Evolutionary conservation across 306 rosid genomes (phyloP), one percentile per base, ranked within the genome.

Genomic region (Carpinus fangiana): DNA sequence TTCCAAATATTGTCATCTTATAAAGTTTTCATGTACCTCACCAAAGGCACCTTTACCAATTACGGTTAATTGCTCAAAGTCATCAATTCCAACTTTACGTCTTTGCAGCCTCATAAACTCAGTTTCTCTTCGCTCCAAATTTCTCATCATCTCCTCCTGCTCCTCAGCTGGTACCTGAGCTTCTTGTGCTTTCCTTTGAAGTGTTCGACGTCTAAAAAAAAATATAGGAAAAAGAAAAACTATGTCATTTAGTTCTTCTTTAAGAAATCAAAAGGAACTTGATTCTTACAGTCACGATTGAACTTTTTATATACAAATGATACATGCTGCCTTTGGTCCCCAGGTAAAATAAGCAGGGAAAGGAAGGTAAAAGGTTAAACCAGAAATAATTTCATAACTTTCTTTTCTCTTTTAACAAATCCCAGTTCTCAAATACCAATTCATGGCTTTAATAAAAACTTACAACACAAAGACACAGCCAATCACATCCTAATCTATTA

Each of bases 11-110:
- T 62, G 8, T 54, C 12, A 41, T 21, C 53, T 41, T 54, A 54
- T 47, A 28, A 83, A 26, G 34, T 23, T 51, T 51, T 38, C n/a
- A 41, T 28, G 4, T 88, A 96, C 98, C 98, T 96, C 98, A 50
- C 94, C 96, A 82, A 96, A 96, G 85, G 99, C 99, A 69, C 99
- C 99, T 91, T 89, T 96, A 64, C 99, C 99, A 55, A 96, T 93
- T 26, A 91, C 91, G 7, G 93, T 89, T 76, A 96, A 84, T 76
- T 93, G 99, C 84, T 96, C 99, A 43, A 96, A 96, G 82, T 96
- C 99, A 79, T 96, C 98, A 4, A 96, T 96, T 77, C 99, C 99
- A 51, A 90, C 82, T 86, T 93, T 96, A 51, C 98, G 96, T 75
- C 99, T 91, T 85, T 93, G 99, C 70, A 90, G 70, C 84, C 99